Evolutionary conservation across 108 stramenopile genomes (phyloP).

Genomic region (Aureococcus anophagefferens): DNA sequence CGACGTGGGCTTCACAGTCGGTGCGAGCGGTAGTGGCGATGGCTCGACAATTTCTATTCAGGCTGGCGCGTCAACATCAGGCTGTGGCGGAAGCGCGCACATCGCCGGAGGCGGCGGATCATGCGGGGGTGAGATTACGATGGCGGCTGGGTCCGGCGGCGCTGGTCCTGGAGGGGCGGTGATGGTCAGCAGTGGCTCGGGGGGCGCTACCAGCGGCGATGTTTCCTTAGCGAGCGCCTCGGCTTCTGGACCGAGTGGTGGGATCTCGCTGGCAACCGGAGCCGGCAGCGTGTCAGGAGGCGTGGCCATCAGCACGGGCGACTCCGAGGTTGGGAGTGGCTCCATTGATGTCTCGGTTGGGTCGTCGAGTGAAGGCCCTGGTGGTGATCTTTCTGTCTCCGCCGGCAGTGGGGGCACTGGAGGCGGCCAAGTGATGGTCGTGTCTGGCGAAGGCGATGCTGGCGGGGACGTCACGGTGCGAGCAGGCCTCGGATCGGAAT

Average conservation of each 20-base stretch:
- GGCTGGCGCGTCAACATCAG: too few species aligned
- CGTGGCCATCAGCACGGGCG: background rate
- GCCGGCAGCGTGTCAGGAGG: background rate
- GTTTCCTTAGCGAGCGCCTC: too few species aligned
- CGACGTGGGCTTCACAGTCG: too few species aligned
- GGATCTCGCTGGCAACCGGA: background rate
- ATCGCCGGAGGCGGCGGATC: too few species aligned
- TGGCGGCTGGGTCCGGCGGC: background rate
- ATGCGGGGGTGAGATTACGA: background rate
- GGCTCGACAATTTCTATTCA: too few species aligned
- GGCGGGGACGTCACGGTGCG: background rate
- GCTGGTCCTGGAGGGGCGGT: too few species aligned
- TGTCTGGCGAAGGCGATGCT: background rate
- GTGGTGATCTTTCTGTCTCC: background rate
- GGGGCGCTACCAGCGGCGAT: too few species aligned
- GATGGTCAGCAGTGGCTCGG: too few species aligned
- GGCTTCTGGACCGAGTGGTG: background rate
- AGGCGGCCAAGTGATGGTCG: slow-evolving; percentile 1
- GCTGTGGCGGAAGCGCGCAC: too few species aligned
- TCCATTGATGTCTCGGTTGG: background rate
- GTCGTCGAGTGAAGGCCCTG: background rate
- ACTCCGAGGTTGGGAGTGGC: background rate
- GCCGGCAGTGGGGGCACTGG: background rate
- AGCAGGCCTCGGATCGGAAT: background rate
- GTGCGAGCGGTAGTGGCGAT: too few species aligned